Base-by-base conservation (phyloP, 2,329 filamentous ascomycete genomes). In the Colletotrichum costaricense region DNA sequence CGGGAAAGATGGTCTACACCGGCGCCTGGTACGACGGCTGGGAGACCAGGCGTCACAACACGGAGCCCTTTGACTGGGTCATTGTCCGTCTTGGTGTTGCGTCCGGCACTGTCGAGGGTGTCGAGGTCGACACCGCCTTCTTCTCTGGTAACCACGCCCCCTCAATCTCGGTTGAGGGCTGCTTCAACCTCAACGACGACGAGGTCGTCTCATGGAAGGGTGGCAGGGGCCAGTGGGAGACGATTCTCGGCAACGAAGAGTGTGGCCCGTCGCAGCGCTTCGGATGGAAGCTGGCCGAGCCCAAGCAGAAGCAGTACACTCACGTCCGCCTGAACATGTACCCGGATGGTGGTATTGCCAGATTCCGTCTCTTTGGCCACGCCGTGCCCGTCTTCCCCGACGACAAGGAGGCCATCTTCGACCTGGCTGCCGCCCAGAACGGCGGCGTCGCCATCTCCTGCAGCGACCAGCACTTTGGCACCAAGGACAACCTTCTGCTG, bases 301-400 rank as follows among this genome's bases (percentile, higher is more conserved):
- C 88, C 24, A 91, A 90, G 0, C 82, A 84, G 42, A 93, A 93
- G 82, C 89, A 91, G 67, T 95, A 93, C 83, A 95, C 94, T 0
- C 94, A 97, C 80, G 93, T 95, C 54, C 86, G 93, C 42, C 85
- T 97, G 68, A 93, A 94, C 81, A 95, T 95, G 94, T 95, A 94
- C 80, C 93, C 94, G 0, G 94, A 97, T 79, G 94, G 94, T 62
- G 94, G 94, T 62, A 96, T 97, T 78, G 93, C 94, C 52, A 86
- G 94, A 64, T 95, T 96, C 84, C 88, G 93, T 26, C 88, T 96
- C 1, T 95, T 93, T 79, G 94, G 94, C 6, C 88, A 91, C 74
- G 94, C 93, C 1, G 89, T 95, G 1, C 93, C 94, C 5, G 92
- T 96, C 2, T 94, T 95, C 79, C 93, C 94, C 1, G 85, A 89